Evolutionary conservation across 371 early-diverging fungal genomes (phyloP).

Genomic region (Apophysomyces sp.): DNA sequence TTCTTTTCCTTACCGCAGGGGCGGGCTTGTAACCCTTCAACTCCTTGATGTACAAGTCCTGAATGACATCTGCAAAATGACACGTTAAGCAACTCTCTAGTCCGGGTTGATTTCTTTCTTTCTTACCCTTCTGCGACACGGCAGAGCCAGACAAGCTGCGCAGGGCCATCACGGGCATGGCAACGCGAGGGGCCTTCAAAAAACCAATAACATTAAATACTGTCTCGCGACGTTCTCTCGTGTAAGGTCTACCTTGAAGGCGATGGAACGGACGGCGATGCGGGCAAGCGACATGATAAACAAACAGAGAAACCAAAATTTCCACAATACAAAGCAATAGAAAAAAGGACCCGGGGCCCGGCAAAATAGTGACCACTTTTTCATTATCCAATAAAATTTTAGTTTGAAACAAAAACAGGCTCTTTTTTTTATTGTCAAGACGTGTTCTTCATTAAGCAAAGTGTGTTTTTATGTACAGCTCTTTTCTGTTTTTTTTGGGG

Average conservation of each 20-base stretch:
- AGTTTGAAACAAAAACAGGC: neutral
- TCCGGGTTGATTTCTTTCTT: neutral
- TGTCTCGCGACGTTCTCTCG: neutral
- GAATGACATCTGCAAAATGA: conserved; percentile 38
- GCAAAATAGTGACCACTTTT: conserved; percentile 1
- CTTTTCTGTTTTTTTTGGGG: neutral
- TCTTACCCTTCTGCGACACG: conserved; percentile 49
- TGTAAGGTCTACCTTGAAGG: conserved; percentile 35
- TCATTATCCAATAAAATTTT: neutral
- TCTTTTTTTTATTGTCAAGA: neutral
- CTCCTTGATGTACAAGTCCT: conserved; percentile 52
- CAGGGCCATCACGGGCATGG: conserved; percentile 37
- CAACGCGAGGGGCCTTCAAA: conserved; percentile 19
- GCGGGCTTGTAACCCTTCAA: conserved; percentile 55
- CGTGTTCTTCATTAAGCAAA: conserved; percentile 1
- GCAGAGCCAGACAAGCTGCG: conserved; percentile 41
- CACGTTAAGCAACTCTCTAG: neutral
- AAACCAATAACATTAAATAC: neutral
- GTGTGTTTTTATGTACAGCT: neutral
- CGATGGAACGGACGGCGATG: conserved; percentile 45
- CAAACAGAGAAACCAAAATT: neutral
- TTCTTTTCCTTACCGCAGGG: conserved; percentile 36
- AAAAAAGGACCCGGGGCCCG: neutral
- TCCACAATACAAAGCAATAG: neutral
- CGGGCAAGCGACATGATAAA: conserved; percentile 44